These are phyloP conservation scores for Aphanomyces astaci DNA, from an alignment of 352 stramenopile genomes.

Conservation along the genomic window DNA sequence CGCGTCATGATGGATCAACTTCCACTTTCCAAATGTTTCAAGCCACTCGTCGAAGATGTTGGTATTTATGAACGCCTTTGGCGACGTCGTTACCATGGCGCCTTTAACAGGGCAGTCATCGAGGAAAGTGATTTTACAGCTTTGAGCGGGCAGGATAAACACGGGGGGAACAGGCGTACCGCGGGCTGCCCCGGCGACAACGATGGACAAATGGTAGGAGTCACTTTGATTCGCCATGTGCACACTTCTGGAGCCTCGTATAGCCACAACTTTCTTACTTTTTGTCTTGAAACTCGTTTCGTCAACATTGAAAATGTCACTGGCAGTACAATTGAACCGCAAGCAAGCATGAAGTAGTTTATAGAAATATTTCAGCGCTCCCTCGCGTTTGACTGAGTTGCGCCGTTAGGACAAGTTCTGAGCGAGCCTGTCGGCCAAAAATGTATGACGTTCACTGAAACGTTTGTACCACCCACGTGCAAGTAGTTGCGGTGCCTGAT, in stretches of 20 bases:
- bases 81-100: not conserved
- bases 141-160: not conserved
- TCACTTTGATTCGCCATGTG: not conserved
- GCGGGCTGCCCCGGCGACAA: not conserved
- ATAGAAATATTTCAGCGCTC: not conserved
- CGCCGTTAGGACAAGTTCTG: not conserved
- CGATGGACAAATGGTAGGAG: not conserved
- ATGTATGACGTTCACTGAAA: not conserved
- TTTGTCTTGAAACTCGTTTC: conserved; percentile 4
- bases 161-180: not conserved
- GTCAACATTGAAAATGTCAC: conserved; percentile 2
- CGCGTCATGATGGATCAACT: too few species aligned
- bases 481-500: not conserved
- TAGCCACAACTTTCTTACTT: not conserved
- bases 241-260: not conserved
- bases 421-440: not conserved
- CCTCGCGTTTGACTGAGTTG: not conserved
- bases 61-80: too few species aligned
- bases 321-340: not conserved
- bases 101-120: not conserved
- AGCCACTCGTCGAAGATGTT: too few species aligned
- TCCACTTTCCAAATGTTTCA: too few species aligned
- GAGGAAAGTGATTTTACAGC: not conserved
- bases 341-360: not conserved
- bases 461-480: not conserved